These are phyloP conservation scores for Zygotorulaspora sp. DNA, from an alignment of 805 yeast species.

Conservation along the genomic window DNA sequence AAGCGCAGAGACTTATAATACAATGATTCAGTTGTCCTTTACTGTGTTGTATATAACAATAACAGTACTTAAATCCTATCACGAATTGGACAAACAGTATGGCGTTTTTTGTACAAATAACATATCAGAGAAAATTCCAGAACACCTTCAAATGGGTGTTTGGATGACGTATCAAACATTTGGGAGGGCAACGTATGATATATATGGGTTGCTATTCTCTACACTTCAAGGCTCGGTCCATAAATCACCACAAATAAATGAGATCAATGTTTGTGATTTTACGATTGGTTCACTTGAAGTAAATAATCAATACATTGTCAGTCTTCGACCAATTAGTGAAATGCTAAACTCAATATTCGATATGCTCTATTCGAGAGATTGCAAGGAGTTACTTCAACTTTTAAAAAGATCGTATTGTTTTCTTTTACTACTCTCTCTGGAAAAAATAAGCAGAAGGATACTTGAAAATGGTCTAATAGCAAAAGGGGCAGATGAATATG, in stretches of 20 bases:
- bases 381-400: not conserved
- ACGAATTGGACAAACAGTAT: not conserved
- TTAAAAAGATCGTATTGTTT: conserved; percentile 1
- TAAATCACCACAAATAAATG: not conserved
- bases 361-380: not conserved
- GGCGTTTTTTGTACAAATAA: not conserved
- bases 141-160: conserved; percentile 3
- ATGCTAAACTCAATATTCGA: conserved; percentile 3
- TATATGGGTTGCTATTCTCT: conserved; percentile 3
- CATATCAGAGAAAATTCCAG: not conserved
- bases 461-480: conserved; percentile 2
- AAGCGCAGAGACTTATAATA: conserved; percentile 2
- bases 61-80: conserved; percentile 1
- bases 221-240: conserved; percentile 4
- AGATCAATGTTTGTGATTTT: not conserved
- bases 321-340: conserved; percentile 2
- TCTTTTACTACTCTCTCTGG: conserved; percentile 3
- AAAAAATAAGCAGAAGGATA: not conserved
- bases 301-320: conserved; percentile 1
- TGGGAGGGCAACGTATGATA: conserved; percentile 2
- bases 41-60: not conserved
- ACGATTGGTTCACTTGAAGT: conserved; percentile 3
- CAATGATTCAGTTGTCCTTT: conserved; percentile 2
- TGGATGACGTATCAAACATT: conserved; percentile 5
- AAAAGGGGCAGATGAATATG: conserved; percentile 3